A percentile compares a stretch with the other conserved stretches of the same genome.
phyloP scores from a whole-genome alignment of 148 eudicot species.

The Beta vulgaris region DNA sequence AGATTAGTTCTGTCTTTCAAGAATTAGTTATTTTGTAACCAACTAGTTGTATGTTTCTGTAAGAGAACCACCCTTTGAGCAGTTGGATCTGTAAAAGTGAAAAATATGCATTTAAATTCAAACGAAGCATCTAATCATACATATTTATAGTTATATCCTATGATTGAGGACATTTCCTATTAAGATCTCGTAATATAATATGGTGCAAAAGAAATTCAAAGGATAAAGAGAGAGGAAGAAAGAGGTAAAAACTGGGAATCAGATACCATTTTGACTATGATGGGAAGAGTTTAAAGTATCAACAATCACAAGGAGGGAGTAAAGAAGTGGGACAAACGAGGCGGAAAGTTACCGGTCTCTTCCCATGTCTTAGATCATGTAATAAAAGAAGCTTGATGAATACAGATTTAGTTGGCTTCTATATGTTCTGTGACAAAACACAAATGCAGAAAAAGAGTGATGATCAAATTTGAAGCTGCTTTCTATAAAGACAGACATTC shows the following conservation, averaged over 20 bases:
- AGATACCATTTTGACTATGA: constrained; percentile 20
- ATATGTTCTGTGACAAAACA: background rate
- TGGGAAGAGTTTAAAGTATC: constrained; percentile 12
- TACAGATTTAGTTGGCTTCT: background rate
- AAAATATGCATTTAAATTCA: background rate
- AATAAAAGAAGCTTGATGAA: constrained; percentile 4
- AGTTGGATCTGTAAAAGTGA: background rate
- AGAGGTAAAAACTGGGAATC: constrained; percentile 14
- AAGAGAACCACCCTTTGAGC: background rate
- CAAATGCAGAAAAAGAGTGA: background rate
- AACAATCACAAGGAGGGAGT: constrained; percentile 17
- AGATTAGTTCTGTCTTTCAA: background rate
- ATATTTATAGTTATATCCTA: background rate
- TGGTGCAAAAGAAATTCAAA: constrained; percentile 11
- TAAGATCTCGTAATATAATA: constrained; percentile 1
- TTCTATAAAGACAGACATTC: background rate
- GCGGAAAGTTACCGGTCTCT: constrained; percentile 16
- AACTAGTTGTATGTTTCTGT: too few species aligned
- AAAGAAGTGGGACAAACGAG: background rate
- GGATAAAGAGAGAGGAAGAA: background rate
- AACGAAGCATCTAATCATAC: background rate
- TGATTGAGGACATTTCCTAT: background rate
- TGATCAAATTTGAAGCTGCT: constrained; percentile 4
- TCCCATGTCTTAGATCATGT: constrained; percentile 14
- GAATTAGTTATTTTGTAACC: background rate